Evolutionary conservation across 2,329 filamentous ascomycete species (phyloP).

Genomic region (Lanzia echinophila): DNA sequence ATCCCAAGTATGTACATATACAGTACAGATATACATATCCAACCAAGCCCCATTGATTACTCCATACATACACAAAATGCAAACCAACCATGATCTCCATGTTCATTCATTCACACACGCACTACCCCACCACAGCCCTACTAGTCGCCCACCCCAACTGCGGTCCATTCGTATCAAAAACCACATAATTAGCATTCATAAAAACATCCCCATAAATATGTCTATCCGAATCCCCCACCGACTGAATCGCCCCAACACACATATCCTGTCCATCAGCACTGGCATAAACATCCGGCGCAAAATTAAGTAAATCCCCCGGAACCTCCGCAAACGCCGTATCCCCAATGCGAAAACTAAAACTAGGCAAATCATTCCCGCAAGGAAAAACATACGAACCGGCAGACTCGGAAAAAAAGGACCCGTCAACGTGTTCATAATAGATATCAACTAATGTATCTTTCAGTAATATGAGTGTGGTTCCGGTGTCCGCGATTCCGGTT

Average conservation of each 20-base stretch:
- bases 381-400: constrained; percentile 33
- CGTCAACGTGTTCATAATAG: constrained; percentile 33
- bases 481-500: constrained; percentile 35
- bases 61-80: no score
- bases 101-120: no score
- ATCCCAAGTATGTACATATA: no score
- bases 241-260: constrained; percentile 35
- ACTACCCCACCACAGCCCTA: not conserved
- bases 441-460: constrained; percentile 27
- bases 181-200: constrained; percentile 28
- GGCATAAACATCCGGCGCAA: constrained; percentile 12
- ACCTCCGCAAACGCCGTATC: constrained; percentile 28
- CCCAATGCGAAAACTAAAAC: constrained; percentile 31
- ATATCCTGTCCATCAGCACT: constrained; percentile 10
- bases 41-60: no score
- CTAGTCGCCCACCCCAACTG: constrained; percentile 25
- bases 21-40: no score
- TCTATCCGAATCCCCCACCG: constrained; percentile 22
- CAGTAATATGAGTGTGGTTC: constrained; percentile 36
- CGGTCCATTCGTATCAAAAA: constrained; percentile 24
- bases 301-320: constrained; percentile 33
- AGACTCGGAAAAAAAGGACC: constrained; percentile 24
- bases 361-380: constrained; percentile 31
- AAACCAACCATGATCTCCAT: no score
- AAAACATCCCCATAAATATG: constrained; percentile 31